A percentile compares a stretch with the other conserved stretches of the same genome.
phyloP scores from a whole-genome alignment of 2,329 filamentous ascomycete genomes.

The Fusarium napiforme region DNA sequence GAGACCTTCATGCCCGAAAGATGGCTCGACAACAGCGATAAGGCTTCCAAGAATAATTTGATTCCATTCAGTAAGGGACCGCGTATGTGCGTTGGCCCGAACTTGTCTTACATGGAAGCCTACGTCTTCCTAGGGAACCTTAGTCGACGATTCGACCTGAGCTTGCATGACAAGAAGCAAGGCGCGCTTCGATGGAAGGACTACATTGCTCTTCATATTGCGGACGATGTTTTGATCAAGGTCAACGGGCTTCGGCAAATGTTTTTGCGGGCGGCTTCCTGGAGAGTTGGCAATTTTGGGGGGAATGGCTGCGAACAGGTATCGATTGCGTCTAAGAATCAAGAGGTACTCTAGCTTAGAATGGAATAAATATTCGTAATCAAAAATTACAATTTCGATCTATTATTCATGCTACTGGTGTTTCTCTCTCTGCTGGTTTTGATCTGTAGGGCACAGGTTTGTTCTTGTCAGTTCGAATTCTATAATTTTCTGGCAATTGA shows the following conservation, averaged over 20 bases:
- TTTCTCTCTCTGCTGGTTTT: too few relatives aligned
- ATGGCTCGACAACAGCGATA: neutral
- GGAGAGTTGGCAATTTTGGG: neutral
- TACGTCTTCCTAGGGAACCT: neutral
- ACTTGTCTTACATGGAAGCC: neutral
- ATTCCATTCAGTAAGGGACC: neutral
- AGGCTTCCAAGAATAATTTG: neutral
- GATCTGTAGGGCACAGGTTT: too few relatives aligned
- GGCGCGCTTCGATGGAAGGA: neutral
- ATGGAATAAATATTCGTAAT: too few relatives aligned
- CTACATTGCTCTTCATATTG: neutral
- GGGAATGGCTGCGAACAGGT: too few relatives aligned
- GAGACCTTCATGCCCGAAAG: neutral
- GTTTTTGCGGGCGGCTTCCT: too few relatives aligned
- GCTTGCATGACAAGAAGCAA: neutral
- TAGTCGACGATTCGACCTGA: neutral
- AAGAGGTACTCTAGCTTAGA: too few relatives aligned
- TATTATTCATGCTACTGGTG: too few relatives aligned
- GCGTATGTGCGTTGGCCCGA: neutral
- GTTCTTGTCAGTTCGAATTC: too few relatives aligned
- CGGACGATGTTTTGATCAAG: neutral
- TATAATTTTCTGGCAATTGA: too few relatives aligned
- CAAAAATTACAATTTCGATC: too few relatives aligned
- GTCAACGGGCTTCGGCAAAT: neutral
- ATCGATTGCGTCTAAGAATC: too few relatives aligned